Evolutionary conservation across 805 yeast species (phyloP).

Genomic region (Blastobotrys muscicola): DNA sequence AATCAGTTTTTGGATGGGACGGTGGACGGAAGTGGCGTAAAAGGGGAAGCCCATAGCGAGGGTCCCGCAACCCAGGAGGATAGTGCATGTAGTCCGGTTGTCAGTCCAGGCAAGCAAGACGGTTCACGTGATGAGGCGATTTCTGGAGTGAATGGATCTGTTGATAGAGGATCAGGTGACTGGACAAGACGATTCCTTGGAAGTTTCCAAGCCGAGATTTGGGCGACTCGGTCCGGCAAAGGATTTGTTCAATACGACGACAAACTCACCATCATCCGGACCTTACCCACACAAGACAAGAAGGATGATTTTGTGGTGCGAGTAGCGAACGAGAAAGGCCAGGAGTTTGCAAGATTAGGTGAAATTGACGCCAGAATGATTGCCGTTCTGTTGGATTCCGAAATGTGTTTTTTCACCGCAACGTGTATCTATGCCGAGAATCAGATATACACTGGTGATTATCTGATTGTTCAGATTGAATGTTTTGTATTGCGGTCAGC

Average conservation of each 20-base stretch:
- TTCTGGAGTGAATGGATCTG: too few species aligned
- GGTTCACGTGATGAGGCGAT: too few species aligned
- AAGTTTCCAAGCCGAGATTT: slow-evolving; percentile 28
- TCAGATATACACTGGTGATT: slow-evolving; percentile 63
- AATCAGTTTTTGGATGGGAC: slow-evolving; percentile 19
- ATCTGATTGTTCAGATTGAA: slow-evolving; percentile 60
- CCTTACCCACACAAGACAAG: background rate
- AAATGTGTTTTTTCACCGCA: slow-evolving; percentile 45
- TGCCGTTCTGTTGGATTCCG: slow-evolving; percentile 52
- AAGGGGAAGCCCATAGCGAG: too few species aligned
- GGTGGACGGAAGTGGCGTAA: too few species aligned
- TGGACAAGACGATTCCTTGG: slow-evolving; percentile 25
- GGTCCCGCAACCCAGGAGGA: too few species aligned
- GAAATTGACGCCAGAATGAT: slow-evolving; percentile 59
- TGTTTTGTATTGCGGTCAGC: slow-evolving; percentile 40
- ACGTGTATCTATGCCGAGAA: slow-evolving; percentile 50
- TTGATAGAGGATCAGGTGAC: background rate
- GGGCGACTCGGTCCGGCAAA: slow-evolving; percentile 30
- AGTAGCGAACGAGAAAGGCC: slow-evolving; percentile 18
- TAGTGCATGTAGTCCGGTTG: too few species aligned
- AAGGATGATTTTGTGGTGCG: slow-evolving; percentile 25
- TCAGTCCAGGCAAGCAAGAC: too few species aligned
- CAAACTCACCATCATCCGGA: slow-evolving; percentile 14
- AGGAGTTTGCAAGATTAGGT: slow-evolving; percentile 71
- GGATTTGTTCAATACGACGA: slow-evolving; percentile 26